phyloP scores from a whole-genome alignment of 495 filamentous ascomycete genomes.

The Antarctomyces pellizariae region DNA sequence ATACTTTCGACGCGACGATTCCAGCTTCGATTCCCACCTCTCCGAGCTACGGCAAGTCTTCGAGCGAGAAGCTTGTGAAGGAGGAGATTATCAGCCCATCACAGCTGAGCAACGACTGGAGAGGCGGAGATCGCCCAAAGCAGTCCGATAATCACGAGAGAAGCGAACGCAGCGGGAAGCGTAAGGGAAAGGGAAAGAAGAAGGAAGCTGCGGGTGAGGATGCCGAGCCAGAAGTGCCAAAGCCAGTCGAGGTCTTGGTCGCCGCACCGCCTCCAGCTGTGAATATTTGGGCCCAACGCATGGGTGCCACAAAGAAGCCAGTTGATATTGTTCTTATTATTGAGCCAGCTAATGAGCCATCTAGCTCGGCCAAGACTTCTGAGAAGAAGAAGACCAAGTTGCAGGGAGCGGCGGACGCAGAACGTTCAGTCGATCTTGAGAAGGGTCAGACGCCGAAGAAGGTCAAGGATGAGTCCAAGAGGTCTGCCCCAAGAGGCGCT shows the following conservation, averaged over 20 bases:
- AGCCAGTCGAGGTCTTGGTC: slow-evolving; percentile 38
- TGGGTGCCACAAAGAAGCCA: no score
- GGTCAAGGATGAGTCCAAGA: slow-evolving; percentile 18
- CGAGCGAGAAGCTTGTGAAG: slow-evolving; percentile 39
- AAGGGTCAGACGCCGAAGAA: slow-evolving; percentile 27
- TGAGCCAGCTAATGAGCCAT: no score
- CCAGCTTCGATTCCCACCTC: slow-evolving; percentile 36
- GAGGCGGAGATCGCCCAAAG: no score
- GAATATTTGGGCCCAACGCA: slow-evolving; percentile 66
- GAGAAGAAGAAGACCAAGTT: slow-evolving; percentile 11
- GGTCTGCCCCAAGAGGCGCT: slow-evolving; percentile 21
- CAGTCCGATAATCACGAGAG: slow-evolving; percentile 16
- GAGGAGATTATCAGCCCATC: no score
- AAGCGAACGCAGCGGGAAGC: slow-evolving; percentile 23
- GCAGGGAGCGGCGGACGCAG: no score
- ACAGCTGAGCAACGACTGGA: no score
- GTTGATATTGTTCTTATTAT: no score
- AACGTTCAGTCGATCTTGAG: slow-evolving; percentile 12
- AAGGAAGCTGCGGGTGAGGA: slow-evolving; percentile 14
- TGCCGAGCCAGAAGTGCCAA: slow-evolving; percentile 24
- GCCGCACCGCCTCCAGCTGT: slow-evolving; percentile 62
- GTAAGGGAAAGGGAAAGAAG: slow-evolving; percentile 14
- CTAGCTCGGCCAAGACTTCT: slow-evolving; percentile 5
- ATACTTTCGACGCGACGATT: slow-evolving; percentile 13
- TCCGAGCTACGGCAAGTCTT: slow-evolving; percentile 40